Base-by-base conservation (phyloP, 495 filamentous ascomycete species). In the Chaetomidium leptoderma region DNA sequence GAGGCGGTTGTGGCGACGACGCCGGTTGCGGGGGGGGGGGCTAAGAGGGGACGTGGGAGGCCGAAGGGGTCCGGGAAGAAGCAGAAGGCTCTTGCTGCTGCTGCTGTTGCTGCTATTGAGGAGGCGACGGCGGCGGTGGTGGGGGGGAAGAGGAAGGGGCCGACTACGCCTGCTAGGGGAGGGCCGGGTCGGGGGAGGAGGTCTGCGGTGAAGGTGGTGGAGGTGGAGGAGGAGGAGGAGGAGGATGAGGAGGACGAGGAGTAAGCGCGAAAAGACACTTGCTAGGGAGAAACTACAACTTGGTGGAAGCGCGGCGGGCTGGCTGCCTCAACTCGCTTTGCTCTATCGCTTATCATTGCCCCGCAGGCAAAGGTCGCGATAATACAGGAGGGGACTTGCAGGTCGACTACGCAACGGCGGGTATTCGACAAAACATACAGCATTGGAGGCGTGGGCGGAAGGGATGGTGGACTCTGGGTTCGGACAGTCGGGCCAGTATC, bases 1-100 rank as follows among this genome's bases (percentile, higher is more conserved):
- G n/a, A n/a, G n/a, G 44, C 16, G 27, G 53, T 50, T 32, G 51
- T 33, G n/a, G 56, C 9, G 42, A 36, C 48, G 59, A 21, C 32
- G n/a, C 32, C 11, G 6, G 5, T 32, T 32, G 40, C 26, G 11
- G 58, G 24, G 35, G 39, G 57, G 36, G 65, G 29, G 39, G 55
- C 33, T 6, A 37, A 42, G 37, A 49, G 36, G 57, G 5, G 35
- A 26, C 27, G 33, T 16, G 43, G 48, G 14, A 43, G 43, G 40
- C 40, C 36, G n/a, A 52, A 40, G 40, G 35, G 40, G 23, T 30
- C 40, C 33, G 19, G 30, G 16, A 48, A 27, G 45, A 33, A 45
- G 19, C 4, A 32, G 19, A 51, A 23, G 19, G 50, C 10, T 27
- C 44, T 5, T 36, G 45, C 44, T 47, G 46, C 33, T 48, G 32